A percentile compares a stretch with the other conserved stretches of the same genome.
Evolutionary conservation across 768 basidiomycete genomes (phyloP).

Genomic region (Pleurotus platypus): DNA sequence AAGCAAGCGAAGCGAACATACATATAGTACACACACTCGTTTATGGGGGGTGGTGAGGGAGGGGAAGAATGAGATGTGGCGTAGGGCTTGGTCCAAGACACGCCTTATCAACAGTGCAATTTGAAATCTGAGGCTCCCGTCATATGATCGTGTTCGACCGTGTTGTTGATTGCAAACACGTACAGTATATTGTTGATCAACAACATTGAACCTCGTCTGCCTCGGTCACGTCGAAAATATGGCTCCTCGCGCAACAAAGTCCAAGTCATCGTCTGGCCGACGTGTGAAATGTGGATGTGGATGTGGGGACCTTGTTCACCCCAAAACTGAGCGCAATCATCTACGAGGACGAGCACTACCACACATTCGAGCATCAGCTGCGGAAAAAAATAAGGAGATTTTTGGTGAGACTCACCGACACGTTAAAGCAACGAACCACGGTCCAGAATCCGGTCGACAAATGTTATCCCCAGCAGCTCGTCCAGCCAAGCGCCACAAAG

Average conservation of each 20-base stretch:
- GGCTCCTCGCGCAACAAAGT: not conserved
- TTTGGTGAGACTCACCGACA: not conserved
- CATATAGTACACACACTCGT: no score
- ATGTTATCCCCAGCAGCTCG: no score
- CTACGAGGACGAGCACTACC: constrained; percentile 1
- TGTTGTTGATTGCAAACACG: not conserved
- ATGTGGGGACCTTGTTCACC: not conserved
- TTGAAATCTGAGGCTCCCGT: not conserved
- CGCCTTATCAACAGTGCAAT: not conserved
- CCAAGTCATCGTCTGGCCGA: not conserved
- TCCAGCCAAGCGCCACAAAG: no score
- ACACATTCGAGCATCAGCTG: not conserved
- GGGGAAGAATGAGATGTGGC: not conserved
- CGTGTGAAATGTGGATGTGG: not conserved
- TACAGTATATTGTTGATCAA: no score
- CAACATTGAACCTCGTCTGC: not conserved
- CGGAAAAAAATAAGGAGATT: not conserved
- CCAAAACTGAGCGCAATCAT: constrained; percentile 1
- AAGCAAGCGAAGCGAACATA: no score
- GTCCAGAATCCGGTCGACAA: no score
- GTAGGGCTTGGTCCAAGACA: not conserved
- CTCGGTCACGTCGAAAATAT: not conserved
- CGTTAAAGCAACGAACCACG: no score
- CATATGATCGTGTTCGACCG: not conserved
- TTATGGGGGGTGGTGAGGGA: not conserved